Evolutionary conservation across 2,329 filamentous ascomycete genomes (phyloP).

Genomic region (Colletotrichum siamense): DNA sequence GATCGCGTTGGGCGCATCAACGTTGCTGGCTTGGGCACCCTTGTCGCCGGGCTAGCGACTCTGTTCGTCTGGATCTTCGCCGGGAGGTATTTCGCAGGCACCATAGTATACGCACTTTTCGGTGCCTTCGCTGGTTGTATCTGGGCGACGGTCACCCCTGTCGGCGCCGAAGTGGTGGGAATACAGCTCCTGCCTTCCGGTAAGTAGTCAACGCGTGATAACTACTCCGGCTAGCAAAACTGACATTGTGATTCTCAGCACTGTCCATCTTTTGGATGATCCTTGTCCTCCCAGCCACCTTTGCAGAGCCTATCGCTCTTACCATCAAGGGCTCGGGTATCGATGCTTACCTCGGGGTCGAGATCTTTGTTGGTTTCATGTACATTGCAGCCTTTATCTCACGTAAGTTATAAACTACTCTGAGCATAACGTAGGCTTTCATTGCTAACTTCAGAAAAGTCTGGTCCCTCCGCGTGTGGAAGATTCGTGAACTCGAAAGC

Average conservation of each 20-base stretch:
- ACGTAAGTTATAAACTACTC: conserved; percentile 28
- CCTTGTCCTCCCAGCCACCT: conserved; percentile 74
- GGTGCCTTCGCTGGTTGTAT: conserved; percentile 75
- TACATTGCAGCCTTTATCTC: conserved; percentile 61
- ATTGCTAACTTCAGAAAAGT: neutral
- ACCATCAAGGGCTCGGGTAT: conserved; percentile 51
- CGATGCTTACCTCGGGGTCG: conserved; percentile 55
- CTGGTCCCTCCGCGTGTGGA: conserved; percentile 23
- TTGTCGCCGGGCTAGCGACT: conserved; percentile 67
- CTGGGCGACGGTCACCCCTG: conserved; percentile 72
- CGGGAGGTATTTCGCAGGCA: conserved; percentile 64
- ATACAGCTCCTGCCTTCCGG: conserved; percentile 71
- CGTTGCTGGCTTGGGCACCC: conserved; percentile 69
- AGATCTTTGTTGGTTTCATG: conserved; percentile 67
- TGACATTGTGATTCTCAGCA: conserved; percentile 28
- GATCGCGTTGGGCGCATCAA: conserved; percentile 76
- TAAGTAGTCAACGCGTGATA: conserved; percentile 13
- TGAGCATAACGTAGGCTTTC: accelerated
- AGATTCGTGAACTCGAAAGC: conserved; percentile 17
- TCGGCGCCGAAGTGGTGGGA: conserved; percentile 77
- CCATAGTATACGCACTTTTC: conserved; percentile 74
- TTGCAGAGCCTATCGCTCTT: conserved; percentile 69
- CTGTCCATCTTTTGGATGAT: conserved; percentile 76
- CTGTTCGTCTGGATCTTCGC: conserved; percentile 78
- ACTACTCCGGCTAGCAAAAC: neutral